A percentile compares a stretch with the other conserved stretches of the same genome.
These are phyloP conservation scores for Gymnopilus dilepis DNA, from an alignment of 768 basidiomycete genomes.

Conservation along the genomic window DNA sequence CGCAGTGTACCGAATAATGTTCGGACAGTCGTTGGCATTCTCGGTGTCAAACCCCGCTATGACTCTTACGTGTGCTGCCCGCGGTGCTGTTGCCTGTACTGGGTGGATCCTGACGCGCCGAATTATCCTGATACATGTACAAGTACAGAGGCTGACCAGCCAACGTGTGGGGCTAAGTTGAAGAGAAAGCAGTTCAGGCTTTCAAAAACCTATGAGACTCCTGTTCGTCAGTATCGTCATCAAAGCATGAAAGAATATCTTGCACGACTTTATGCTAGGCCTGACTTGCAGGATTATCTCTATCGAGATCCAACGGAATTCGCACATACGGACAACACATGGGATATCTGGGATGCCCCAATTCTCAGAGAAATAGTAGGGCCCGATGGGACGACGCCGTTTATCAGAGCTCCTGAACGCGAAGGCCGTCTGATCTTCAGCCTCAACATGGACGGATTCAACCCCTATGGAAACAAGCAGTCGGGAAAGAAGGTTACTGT, in stretches of 20 bases:
- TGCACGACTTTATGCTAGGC: neutral
- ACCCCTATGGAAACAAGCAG: slow-evolving; percentile 31
- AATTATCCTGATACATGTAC: neutral
- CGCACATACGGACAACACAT: neutral
- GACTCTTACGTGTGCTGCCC: neutral
- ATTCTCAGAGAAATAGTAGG: slow-evolving; percentile 3
- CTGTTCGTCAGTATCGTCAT: neutral
- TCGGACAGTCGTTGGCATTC: neutral
- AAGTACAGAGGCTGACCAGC: neutral
- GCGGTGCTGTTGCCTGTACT: neutral
- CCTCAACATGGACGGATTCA: slow-evolving; percentile 38
- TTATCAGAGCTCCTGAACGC: slow-evolving; percentile 5
- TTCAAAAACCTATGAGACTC: neutral
- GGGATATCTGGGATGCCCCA: slow-evolving; percentile 14
- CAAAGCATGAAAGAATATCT: slow-evolving; percentile 1
- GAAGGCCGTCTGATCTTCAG: slow-evolving; percentile 30
- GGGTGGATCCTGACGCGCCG: neutral
- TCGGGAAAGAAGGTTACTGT: slow-evolving; percentile 29
- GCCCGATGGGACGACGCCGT: neutral
- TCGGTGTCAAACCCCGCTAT: neutral
- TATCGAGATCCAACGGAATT: neutral
- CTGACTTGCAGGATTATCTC: neutral
- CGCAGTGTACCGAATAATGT: neutral
- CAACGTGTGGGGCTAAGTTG: neutral
- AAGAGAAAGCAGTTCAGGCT: neutral